Conservation (phyloP, 23 red algal species). For the Agarophyton chilense region DNA sequence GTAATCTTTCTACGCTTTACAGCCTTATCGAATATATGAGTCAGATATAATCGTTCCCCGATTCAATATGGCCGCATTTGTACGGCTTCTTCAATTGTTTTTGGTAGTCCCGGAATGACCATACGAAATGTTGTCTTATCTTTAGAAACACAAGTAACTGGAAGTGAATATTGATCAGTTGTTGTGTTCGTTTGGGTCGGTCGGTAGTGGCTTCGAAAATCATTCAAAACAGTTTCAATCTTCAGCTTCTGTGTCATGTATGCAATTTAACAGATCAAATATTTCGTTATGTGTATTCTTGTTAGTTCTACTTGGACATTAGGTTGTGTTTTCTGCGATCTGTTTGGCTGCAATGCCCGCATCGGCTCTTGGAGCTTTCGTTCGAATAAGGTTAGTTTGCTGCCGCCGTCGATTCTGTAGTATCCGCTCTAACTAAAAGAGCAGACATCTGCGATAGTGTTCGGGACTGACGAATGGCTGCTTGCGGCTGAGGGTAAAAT, state of each 20-base stretch:
- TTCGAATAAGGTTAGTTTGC: neutral
- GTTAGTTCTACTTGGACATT: neutral
- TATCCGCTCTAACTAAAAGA: too few relatives aligned
- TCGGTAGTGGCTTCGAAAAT: too few relatives aligned
- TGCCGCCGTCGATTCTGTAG: neutral
- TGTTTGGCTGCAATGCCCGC: neutral
- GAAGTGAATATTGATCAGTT: too few relatives aligned
- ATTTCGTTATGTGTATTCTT: neutral
- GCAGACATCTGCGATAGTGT: too few relatives aligned
- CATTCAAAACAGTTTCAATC: too few relatives aligned
- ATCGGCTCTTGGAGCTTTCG: neutral
- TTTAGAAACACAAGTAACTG: too few relatives aligned
- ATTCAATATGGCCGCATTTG: neutral
- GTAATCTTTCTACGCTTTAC: neutral
- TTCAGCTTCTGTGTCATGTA: too few relatives aligned
- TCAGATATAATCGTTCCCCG: neutral
- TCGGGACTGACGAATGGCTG: too few relatives aligned
- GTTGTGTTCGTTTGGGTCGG: too few relatives aligned
- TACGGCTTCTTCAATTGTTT: neutral
- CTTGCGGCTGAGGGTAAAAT: too few relatives aligned
- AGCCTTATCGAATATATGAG: neutral
- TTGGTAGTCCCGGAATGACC: neutral
- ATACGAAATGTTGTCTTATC: neutral
- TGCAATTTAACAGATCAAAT: too few relatives aligned
- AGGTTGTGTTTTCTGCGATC: neutral